phyloP scores from a whole-genome alignment of 2,329 filamentous ascomycete species.

The Penicillium occitanis region DNA sequence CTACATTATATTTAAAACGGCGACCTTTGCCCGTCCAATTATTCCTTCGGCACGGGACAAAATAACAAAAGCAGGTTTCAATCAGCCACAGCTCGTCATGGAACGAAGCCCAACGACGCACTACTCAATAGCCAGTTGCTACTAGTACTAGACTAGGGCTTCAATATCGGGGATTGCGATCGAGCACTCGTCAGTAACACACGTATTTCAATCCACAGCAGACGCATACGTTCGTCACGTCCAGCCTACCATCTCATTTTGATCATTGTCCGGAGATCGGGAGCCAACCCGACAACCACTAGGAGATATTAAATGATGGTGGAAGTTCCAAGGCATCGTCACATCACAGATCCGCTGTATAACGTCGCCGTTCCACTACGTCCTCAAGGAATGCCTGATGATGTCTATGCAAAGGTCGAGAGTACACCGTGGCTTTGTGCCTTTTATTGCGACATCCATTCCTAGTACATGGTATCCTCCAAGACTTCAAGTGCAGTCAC shows the following conservation, averaged over 20 bases:
- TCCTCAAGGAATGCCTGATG: not conserved
- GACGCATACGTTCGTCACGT: not conserved
- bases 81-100: not conserved
- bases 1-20: not conserved
- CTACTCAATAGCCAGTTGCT: not conserved
- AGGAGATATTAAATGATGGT: not conserved
- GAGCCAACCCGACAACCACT: not conserved
- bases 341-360: not conserved
- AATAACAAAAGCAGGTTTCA: not conserved
- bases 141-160: not conserved
- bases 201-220: not conserved
- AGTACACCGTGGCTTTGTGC: not conserved
- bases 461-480: not conserved
- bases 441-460: not conserved
- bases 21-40: not conserved
- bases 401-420: not conserved
- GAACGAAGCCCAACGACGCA: not conserved
- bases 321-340: not conserved
- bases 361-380: not conserved
- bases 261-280: not conserved
- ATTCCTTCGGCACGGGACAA: not conserved
- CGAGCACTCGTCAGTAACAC: not conserved
- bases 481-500: not conserved
- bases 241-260: not conserved
- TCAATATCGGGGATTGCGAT: not conserved